Evolutionary conservation across 1,139 yeast genomes (phyloP), one percentile per base, ranked within the genome.

Genomic region (Geotrichum candidum): DNA sequence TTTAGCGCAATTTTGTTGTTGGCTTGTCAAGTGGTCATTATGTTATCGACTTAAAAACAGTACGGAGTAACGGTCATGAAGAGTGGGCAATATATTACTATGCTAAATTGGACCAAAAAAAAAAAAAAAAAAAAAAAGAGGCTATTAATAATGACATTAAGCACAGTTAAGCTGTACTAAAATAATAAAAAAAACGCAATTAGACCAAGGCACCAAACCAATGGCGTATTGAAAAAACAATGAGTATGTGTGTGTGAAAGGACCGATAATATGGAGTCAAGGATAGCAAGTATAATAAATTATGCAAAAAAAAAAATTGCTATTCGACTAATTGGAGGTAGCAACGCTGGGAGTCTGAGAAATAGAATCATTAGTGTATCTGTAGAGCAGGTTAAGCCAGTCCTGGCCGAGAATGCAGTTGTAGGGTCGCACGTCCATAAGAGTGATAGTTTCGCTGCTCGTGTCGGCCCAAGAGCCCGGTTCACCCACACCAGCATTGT

Each of bases 391-490:
- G 11, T 38, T 33, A n/a, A 61, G 54, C 64, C 64, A 61, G 35
- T 61, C 64, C 9, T 54, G 48, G 6, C 64, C 64, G 25, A 61
- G 52, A 31, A 61, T 58, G 52, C 64, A 61, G 25, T 57, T 51
- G 27, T 55, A 52, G 10, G 63, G 63, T 31, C 35, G 22, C 13
- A 61, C 58, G 46, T 61, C 61, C 51, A 48, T 55, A 9, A 61
- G 31, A 2, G n/a, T 41, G 27, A 58, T 31, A 9, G 31, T 22
- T 1, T 23, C 27, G 27, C 56, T 31, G 31, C 55, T 51, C 41
- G 38, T 31, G 13, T 52, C 27, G 29, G 11, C 41, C 60, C 60
- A 57, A 23, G 23, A 18, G 48, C 18, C 50, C 18, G 50, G 27
- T 31, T 27, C n/a, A 46, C 50, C 52, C 11, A 35, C 15, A 6